Base-by-base conservation (phyloP, 495 filamentous ascomycete species). In the Thermothielavioides terrestris region DNA sequence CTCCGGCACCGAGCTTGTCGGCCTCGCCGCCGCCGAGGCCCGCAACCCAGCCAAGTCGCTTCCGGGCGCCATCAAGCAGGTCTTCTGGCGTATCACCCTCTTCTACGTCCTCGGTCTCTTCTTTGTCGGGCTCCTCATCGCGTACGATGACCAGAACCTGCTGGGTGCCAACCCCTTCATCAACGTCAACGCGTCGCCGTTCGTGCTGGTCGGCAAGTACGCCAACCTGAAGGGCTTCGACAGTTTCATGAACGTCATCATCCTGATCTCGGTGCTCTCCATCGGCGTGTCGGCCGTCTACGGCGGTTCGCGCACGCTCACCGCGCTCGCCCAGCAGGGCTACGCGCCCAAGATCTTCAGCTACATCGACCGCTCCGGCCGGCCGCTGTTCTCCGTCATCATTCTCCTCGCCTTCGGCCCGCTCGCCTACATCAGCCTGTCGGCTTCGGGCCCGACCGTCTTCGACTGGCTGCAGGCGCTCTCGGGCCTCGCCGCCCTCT, bases 101-200 rank as follows among this genome's bases (percentile, higher is more conserved):
- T 88, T 92, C 65, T 92, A 89, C 59, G 73, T 92, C 43, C 64
- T 89, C 8, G 78, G 76, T 41, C 77, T 88, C 32, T 77, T 86
- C 57, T 80, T 90, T 49, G 74, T 92, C 50, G 84, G 85, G 22
- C 71, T 92, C 28, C 75, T 89, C 17, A 72, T 92, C n/a, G 73
- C 76, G 14, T 72, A 71, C 42, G 64, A 78, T 56, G 77, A 81
- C 64, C 30, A 50, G 32, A 27, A 58, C 34, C 74, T 89, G 2
- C 66, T 84, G 20, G 67, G 69, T 27, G 73, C 72, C 68, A 53
- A 64, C 48, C 73, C 50, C 61, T 80, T 60, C 61, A 70, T 56
- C 53, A 61, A 75, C 59, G 51, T 77, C 64, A 71, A 80, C 47
- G 82, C 80, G 31, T 88, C 85, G 2, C 86, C 85, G 6, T 87